These are phyloP conservation scores for Aspergillus luchuensis DNA, from an alignment of 2,329 filamentous ascomycete species.

Conservation along the genomic window DNA sequence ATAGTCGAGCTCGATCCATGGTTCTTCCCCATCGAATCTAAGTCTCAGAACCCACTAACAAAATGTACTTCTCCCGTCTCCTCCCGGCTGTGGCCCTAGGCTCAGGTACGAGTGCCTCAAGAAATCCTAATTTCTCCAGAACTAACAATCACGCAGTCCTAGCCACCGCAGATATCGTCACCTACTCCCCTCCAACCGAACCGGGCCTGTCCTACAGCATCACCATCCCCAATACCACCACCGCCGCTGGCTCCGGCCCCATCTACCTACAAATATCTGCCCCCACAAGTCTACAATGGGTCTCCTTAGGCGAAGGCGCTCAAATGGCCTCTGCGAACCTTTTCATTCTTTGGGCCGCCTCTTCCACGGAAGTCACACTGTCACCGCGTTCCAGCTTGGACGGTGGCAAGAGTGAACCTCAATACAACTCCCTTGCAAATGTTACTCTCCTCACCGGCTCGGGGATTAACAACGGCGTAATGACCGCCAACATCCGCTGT, in stretches of 20 bases:
- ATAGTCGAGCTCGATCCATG: no score
- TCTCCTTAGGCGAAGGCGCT: background rate
- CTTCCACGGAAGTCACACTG: background rate
- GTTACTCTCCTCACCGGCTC: background rate
- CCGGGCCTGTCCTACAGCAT: background rate
- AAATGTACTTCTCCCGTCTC: background rate
- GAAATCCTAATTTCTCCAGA: background rate
- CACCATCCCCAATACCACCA: slow-evolving; percentile 2
- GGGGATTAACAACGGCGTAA: background rate
- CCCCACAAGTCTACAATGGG: background rate
- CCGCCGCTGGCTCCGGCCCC: background rate
- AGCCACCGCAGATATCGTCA: background rate
- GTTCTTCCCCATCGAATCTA: no score
- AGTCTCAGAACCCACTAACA: no score
- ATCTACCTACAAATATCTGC: slow-evolving; percentile 1
- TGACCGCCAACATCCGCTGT: background rate
- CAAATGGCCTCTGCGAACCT: background rate
- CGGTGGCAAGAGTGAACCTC: background rate
- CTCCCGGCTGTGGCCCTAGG: background rate
- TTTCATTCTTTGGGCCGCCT: background rate
- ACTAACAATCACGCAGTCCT: background rate
- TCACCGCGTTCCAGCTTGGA: background rate
- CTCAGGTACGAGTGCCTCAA: background rate
- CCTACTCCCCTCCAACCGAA: background rate
- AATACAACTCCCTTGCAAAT: background rate